Evolutionary conservation across 2,329 filamentous ascomycete species (phyloP).

Genomic region (Ophiognomonia clavigignenti-juglandacearum): DNA sequence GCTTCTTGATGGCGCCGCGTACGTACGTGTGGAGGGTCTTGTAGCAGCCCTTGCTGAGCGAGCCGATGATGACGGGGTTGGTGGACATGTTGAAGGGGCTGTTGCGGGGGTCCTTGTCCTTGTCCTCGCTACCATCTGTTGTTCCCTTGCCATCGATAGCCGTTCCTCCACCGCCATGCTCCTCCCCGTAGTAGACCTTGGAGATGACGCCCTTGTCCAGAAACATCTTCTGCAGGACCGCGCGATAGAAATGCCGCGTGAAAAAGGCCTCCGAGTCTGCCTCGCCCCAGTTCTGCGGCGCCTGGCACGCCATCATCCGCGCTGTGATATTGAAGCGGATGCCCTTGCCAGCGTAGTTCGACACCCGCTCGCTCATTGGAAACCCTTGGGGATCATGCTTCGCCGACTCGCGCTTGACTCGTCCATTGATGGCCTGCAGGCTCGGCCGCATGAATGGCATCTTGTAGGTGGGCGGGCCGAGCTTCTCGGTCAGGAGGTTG

Average conservation of each 20-base stretch:
- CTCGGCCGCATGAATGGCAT: conserved; percentile 69
- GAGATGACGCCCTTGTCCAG: conserved; percentile 75
- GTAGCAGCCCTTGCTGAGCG: conserved; percentile 76
- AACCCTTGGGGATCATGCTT: conserved; percentile 87
- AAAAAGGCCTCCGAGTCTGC: conserved; percentile 84
- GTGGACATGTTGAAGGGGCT: conserved; percentile 55
- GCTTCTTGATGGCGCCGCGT: conserved; percentile 72
- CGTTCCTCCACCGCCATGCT: conserved; percentile 28
- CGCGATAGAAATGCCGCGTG: conserved; percentile 86
- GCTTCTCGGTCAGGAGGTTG: conserved; percentile 86
- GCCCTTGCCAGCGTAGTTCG: conserved; percentile 53
- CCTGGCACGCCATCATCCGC: conserved; percentile 97
- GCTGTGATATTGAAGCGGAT: conserved; percentile 92
- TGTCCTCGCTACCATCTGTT: too few relatives aligned
- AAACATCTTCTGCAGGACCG: conserved; percentile 87
- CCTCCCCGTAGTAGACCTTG: conserved; percentile 42
- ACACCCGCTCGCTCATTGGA: conserved; percentile 76
- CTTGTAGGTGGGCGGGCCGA: conserved; percentile 84
- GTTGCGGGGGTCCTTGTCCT: too few relatives aligned
- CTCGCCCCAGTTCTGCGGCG: conserved; percentile 84
- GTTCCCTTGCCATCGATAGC: background rate
- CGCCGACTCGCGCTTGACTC: conserved; percentile 62
- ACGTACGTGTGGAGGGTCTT: conserved; percentile 71
- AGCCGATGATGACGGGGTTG: conserved; percentile 81
- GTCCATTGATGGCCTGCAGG: conserved; percentile 61